A percentile compares a stretch with the other conserved stretches of the same genome.
These are phyloP conservation scores for Chrysochromulina parva DNA, from an alignment of 78 protist species.

Conservation along the genomic window DNA sequence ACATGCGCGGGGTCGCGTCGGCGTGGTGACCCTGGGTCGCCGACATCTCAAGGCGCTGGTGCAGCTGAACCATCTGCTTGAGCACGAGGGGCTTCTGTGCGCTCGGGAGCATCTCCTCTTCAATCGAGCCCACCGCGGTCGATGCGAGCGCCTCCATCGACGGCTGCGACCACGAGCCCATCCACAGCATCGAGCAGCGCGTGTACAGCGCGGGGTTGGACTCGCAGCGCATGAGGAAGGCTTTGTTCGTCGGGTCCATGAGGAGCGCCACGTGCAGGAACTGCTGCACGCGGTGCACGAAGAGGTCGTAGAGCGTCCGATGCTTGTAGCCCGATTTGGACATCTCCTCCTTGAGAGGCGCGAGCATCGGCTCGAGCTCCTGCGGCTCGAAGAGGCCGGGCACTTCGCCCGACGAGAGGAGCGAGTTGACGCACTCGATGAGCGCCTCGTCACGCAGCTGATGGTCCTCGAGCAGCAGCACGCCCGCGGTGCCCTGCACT, in stretches of 20 bases:
- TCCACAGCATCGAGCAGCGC: slow-evolving; percentile 62
- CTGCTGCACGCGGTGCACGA: slow-evolving; percentile 49
- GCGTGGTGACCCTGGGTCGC: neutral
- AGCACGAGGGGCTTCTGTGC: neutral
- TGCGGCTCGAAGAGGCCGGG: slow-evolving; percentile 82
- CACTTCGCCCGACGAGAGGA: slow-evolving; percentile 81
- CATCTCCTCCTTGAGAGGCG: slow-evolving; percentile 58
- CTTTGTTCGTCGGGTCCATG: slow-evolving; percentile 62
- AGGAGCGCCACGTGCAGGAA: slow-evolving; percentile 70
- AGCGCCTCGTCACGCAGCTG: slow-evolving; percentile 52
- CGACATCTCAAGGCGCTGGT: neutral
- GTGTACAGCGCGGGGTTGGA: slow-evolving; percentile 85
- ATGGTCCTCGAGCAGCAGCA: slow-evolving; percentile 77
- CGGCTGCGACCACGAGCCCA: slow-evolving; percentile 49
- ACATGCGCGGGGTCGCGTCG: slow-evolving; percentile 53
- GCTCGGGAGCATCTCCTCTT: slow-evolving; percentile 36
- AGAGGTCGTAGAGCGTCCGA: slow-evolving; percentile 54
- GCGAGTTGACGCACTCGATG: slow-evolving; percentile 74
- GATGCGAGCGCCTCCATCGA: slow-evolving; percentile 34
- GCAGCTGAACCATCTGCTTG: neutral
- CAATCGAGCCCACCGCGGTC: slow-evolving; percentile 54
- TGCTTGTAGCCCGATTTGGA: slow-evolving; percentile 32
- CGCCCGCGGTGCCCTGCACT: slow-evolving; percentile 49
- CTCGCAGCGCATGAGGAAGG: slow-evolving; percentile 59
- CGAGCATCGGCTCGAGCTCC: slow-evolving; percentile 75